phyloP scores from a whole-genome alignment of 345 rosid genomes.

The Brassica carinata region DNA sequence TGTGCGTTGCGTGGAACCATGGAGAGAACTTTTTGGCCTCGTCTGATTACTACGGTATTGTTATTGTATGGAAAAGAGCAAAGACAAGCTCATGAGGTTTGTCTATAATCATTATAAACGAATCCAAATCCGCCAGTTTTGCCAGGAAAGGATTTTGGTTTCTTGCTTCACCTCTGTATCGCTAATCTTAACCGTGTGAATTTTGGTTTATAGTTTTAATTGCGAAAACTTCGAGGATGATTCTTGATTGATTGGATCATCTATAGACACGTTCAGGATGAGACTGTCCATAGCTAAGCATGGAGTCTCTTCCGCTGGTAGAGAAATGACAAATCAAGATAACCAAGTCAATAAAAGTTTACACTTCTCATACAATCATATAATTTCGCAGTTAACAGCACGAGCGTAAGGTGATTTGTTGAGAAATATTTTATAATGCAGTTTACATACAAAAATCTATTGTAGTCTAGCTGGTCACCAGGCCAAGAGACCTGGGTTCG shows the following conservation, averaged over 20 bases:
- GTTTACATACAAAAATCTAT: constrained; percentile 7
- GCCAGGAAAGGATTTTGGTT: background rate
- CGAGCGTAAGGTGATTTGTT: background rate
- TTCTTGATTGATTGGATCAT: background rate
- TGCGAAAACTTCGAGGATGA: background rate
- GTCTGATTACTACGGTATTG: constrained; percentile 87
- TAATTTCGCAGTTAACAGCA: background rate
- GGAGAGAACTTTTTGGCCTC: constrained; percentile 95
- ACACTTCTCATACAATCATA: background rate
- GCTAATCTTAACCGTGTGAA: constrained; percentile 7
- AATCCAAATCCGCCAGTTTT: constrained; percentile 11
- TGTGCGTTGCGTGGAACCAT: constrained; percentile 92
- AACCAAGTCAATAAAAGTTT: background rate
- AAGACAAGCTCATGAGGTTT: constrained; percentile 51
- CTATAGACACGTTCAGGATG: background rate
- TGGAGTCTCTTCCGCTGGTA: background rate
- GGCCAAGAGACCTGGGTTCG: constrained; percentile 55
- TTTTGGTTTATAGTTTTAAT: background rate
- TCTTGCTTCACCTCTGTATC: constrained; percentile 13
- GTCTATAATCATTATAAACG: constrained; percentile 16
- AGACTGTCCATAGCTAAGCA: background rate
- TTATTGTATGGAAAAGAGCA: constrained; percentile 97
- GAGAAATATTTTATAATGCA: no score
- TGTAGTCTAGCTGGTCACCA: constrained; percentile 82
- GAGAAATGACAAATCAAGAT: background rate